Conservation (phyloP, 768 basidiomycete species). For the Psilocybe cubensis region DNA sequence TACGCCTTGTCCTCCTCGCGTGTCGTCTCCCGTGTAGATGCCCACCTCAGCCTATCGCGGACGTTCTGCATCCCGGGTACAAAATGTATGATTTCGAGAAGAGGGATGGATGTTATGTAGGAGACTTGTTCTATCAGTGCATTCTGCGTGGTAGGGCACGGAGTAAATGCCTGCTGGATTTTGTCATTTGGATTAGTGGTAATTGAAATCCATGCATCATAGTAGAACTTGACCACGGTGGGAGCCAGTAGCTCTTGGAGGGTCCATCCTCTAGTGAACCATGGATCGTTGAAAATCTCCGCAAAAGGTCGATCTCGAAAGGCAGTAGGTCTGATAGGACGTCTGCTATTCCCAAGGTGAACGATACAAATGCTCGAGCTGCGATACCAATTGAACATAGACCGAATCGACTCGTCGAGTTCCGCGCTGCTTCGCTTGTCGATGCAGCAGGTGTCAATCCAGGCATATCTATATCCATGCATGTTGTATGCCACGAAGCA, state of each 20-base stretch:
- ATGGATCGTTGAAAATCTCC: not conserved
- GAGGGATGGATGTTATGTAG: not conserved
- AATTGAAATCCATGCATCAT: not conserved
- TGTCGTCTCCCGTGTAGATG: conserved; percentile 1
- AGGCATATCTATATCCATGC: not conserved
- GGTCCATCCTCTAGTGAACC: conserved; percentile 14
- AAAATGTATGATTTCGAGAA: not conserved
- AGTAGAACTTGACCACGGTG: conserved; percentile 9
- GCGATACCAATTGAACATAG: conserved; percentile 12
- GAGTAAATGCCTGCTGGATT: not conserved
- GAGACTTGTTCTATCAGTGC: not conserved
- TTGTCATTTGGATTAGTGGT: not conserved
- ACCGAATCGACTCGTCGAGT: conserved; percentile 15
- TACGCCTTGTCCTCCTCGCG: conserved; percentile 11
- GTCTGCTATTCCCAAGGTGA: not conserved
- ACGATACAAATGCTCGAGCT: conserved; percentile 10
- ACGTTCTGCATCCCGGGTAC: not conserved
- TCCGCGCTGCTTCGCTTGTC: conserved; percentile 12
- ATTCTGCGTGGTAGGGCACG: not conserved
- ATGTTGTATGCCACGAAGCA: not conserved
- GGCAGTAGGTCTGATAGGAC: not conserved
- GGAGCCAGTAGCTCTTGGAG: conserved; percentile 14
- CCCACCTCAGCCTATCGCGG: conserved; percentile 6
- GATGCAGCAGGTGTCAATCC: conserved; percentile 15
- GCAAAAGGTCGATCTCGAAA: too few species aligned